A percentile compares a stretch with the other conserved stretches of the same genome.
Evolutionary conservation across 2,329 filamentous ascomycete genomes (phyloP).

Genomic region (Dactylellina sp.): DNA sequence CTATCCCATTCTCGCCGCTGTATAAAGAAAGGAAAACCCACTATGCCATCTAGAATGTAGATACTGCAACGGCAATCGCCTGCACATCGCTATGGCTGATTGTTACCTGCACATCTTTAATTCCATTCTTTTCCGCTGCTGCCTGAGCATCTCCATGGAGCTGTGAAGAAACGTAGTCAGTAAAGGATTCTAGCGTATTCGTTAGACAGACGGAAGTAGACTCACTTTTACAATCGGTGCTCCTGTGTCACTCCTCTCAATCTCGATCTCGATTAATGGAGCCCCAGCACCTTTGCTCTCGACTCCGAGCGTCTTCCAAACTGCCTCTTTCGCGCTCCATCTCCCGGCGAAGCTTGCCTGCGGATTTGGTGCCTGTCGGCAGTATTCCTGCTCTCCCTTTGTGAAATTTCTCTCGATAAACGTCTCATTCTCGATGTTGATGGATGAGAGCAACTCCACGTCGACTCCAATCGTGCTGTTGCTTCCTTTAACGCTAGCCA

Average conservation of each 20-base stretch:
- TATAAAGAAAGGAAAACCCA: not conserved
- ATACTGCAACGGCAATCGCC: conserved; percentile 92
- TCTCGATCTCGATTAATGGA: conserved; percentile 93
- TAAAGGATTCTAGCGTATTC: conserved; percentile 28
- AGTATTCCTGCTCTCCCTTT: conserved; percentile 83
- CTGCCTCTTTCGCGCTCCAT: conserved; percentile 98
- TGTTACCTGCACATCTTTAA: conserved; percentile 89
- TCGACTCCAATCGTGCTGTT: conserved; percentile 91
- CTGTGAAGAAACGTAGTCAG: conserved; percentile 68
- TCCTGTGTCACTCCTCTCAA: conserved; percentile 81
- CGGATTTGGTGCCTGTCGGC: conserved; percentile 79
- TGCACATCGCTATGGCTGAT: conserved; percentile 96
- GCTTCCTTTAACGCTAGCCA: conserved; percentile 69
- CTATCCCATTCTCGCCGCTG: conserved; percentile 11
- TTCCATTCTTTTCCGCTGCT: conserved; percentile 85
- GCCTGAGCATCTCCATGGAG: conserved; percentile 85
- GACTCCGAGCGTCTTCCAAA: conserved; percentile 96
- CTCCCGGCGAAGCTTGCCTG: conserved; percentile 93
- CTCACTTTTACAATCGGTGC: conserved; percentile 87
- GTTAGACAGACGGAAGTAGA: conserved; percentile 56
- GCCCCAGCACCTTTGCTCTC: conserved; percentile 88
- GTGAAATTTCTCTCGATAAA: conserved; percentile 98
- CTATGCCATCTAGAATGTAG: conserved; percentile 73
- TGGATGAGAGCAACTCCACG: conserved; percentile 85
- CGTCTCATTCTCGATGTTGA: conserved; percentile 93